A percentile compares a stretch with the other conserved stretches of the same genome.
Conservation (phyloP, 176 grass and related monocot genomes). For the Oryza coarctata region DNA sequence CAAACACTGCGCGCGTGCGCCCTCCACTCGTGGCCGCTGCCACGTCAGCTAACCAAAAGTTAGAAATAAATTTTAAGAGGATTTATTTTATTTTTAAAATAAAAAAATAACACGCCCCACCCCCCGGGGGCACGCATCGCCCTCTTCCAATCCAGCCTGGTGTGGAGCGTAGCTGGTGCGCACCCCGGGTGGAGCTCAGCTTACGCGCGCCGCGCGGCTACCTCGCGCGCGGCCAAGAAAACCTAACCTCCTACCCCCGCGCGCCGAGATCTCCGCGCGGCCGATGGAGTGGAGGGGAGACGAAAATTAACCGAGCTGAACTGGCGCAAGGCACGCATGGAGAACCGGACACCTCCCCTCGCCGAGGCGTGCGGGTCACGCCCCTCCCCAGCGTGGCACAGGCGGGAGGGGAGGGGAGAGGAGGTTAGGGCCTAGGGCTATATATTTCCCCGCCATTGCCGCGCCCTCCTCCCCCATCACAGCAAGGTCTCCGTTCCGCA, state of each 20-base stretch:
- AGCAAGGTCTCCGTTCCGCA: conserved; percentile 11
- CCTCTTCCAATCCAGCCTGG: neutral
- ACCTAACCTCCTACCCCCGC: neutral
- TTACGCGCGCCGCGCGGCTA: too few species aligned
- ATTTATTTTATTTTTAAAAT: too few species aligned
- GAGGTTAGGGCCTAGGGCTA: too few species aligned
- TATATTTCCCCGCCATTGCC: conserved; percentile 49
- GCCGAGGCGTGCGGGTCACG: conserved; percentile 33
- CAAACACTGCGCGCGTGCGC: neutral
- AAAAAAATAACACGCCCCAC: too few species aligned
- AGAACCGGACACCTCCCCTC: conserved; percentile 17
- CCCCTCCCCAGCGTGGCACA: neutral
- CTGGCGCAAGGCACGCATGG: conserved; percentile 46
- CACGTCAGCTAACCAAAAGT: too few species aligned
- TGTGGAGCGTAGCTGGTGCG: too few species aligned
- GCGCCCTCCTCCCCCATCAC: neutral
- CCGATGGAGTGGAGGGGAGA: conserved; percentile 13
- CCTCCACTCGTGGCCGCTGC: neutral
- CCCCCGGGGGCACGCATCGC: conserved; percentile 8
- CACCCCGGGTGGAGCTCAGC: too few species aligned
- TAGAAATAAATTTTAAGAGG: too few species aligned
- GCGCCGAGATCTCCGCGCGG: conserved; percentile 34
- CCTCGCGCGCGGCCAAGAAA: conserved; percentile 16
- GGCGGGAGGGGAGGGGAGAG: too few species aligned
- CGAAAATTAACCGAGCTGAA: conserved; percentile 46